Evolutionary conservation across 106 monocot species (phyloP).

Genomic region (Dendrobium catenatum): DNA sequence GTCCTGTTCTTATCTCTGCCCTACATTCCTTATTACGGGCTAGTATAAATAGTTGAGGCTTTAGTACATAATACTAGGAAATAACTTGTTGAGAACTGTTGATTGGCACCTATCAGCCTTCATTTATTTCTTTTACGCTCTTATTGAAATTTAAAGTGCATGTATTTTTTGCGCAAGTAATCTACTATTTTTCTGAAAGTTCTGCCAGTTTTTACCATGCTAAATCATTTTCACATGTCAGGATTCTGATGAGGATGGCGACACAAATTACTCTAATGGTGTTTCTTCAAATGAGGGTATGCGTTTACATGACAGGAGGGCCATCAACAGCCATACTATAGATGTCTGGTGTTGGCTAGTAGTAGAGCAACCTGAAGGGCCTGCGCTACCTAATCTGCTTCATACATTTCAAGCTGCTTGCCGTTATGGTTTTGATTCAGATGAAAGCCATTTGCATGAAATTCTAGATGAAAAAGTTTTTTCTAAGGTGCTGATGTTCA

Average conservation of each 20-base stretch:
- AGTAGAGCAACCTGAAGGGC: constrained; percentile 41
- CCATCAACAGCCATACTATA: constrained; percentile 46
- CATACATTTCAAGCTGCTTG: constrained; percentile 70
- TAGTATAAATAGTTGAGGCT: not conserved
- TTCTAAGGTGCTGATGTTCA: constrained; percentile 65
- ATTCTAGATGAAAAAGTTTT: constrained; percentile 45
- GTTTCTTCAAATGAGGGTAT: constrained; percentile 7
- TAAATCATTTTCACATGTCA: constrained; percentile 12
- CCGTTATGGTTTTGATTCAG: constrained; percentile 45
- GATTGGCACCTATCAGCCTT: not conserved
- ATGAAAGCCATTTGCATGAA: constrained; percentile 16
- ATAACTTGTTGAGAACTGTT: not conserved
- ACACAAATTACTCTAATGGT: constrained; percentile 13
- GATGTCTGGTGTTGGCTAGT: constrained; percentile 89
- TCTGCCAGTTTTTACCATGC: not conserved
- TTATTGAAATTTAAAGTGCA: not conserved
- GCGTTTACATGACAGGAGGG: constrained; percentile 18
- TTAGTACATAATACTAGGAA: not conserved
- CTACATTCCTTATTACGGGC: not conserved
- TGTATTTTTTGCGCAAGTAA: not conserved
- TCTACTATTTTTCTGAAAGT: not conserved
- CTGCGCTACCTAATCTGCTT: constrained; percentile 53
- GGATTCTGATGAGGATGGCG: constrained; percentile 72
- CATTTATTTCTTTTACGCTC: not conserved
- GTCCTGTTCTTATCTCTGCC: too few relatives aligned